Conservation (phyloP, 2,329 filamentous ascomycete species). For the Fusarium piperis region DNA sequence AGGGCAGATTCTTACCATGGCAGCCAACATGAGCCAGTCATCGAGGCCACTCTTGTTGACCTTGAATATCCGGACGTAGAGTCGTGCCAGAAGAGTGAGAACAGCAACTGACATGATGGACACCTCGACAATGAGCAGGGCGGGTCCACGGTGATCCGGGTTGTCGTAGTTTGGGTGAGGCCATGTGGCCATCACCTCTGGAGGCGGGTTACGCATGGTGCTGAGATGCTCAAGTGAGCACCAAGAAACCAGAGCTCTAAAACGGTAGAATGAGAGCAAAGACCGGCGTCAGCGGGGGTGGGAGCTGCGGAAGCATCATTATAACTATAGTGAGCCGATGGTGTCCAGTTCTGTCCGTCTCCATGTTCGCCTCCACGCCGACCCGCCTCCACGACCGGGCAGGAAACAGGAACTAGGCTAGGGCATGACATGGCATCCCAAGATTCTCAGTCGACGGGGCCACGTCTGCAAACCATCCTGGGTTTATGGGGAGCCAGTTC, state of each 20-base stretch:
- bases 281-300: conserved; percentile 38
- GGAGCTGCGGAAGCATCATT: conserved; percentile 27
- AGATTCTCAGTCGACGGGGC: conserved; percentile 16
- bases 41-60: conserved; percentile 49
- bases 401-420: conserved; percentile 14
- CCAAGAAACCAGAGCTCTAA: conserved; percentile 3
- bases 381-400: conserved; percentile 29
- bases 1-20: conserved; percentile 43
- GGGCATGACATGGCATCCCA: conserved; percentile 1
- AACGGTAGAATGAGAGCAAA: conserved; percentile 36
- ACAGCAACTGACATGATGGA: conserved; percentile 48
- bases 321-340: conserved; percentile 27
- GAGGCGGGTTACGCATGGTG: conserved; percentile 50
- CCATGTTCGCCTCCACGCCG: conserved; percentile 23
- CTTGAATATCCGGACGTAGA: conserved; percentile 50
- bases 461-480: conserved; percentile 3
- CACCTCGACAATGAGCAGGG: conserved; percentile 50
- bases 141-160: conserved; percentile 50
- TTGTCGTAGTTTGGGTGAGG: conserved; percentile 51
- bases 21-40: conserved; percentile 55
- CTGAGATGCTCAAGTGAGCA: conserved; percentile 4
- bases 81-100: conserved; percentile 47
- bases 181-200: conserved; percentile 50
- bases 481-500: conserved; percentile 5
- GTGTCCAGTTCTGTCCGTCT: background rate